A percentile compares a stretch with the other conserved stretches of the same genome.
phyloP scores from a whole-genome alignment of 2,329 filamentous ascomycete species.

The Mollisia scopiformis region DNA sequence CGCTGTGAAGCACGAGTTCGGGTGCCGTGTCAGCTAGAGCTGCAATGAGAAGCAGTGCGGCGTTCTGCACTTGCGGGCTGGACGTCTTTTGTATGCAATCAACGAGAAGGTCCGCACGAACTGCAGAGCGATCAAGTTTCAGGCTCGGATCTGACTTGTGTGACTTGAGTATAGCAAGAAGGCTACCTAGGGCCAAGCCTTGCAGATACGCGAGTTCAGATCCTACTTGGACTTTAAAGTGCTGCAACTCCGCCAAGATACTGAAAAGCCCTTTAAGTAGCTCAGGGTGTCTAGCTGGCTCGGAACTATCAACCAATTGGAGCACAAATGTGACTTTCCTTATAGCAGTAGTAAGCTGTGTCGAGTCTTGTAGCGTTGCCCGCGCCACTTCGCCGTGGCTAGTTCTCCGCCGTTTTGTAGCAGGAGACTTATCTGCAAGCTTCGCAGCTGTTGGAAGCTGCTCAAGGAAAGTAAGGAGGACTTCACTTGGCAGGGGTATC shows the following conservation, averaged over 20 bases:
- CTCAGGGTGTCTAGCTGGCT: conserved; percentile 73
- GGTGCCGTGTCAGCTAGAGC: conserved; percentile 85
- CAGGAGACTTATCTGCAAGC: conserved; percentile 71
- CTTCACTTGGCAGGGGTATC: conserved; percentile 72
- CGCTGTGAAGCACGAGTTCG: conserved; percentile 89
- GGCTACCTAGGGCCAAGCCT: conserved; percentile 78
- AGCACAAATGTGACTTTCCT: conserved; percentile 83
- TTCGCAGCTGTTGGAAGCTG: conserved; percentile 74
- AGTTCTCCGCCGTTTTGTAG: conserved; percentile 78
- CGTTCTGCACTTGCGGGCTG: conserved; percentile 92
- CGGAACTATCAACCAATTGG: conserved; percentile 83
- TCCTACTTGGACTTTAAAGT: conserved; percentile 77
- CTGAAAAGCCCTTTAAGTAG: conserved; percentile 81
- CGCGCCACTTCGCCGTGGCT: conserved; percentile 71
- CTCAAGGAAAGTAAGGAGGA: conserved; percentile 73
- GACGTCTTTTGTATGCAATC: conserved; percentile 92
- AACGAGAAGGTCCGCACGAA: conserved; percentile 88
- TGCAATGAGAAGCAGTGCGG: conserved; percentile 84
- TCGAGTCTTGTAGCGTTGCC: conserved; percentile 63
- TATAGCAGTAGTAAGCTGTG: conserved; percentile 68
- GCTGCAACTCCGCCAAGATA: conserved; percentile 83
- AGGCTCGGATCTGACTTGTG: conserved; percentile 65
- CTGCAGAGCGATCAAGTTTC: conserved; percentile 75
- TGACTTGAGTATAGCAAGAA: conserved; percentile 81
- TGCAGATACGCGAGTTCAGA: conserved; percentile 92